Percentiles rank a stretch among this genome's conserved stretches.
Evolutionary conservation across 2,329 filamentous ascomycete species (phyloP).

Genomic region (Thelonectria rubi): DNA sequence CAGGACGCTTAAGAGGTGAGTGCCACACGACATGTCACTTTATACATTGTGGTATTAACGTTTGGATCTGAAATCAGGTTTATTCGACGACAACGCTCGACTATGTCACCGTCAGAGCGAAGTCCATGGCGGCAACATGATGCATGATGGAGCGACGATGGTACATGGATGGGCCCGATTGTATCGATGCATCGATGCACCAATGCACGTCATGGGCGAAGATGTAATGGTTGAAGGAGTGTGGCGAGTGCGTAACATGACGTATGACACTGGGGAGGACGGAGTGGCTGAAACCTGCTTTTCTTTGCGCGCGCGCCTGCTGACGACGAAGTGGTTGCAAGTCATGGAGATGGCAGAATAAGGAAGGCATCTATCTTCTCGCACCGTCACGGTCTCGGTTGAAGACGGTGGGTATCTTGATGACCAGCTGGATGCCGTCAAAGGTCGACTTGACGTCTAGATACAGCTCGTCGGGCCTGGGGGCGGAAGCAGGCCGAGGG

Average conservation of each 20-base stretch:
- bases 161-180: too few relatives aligned
- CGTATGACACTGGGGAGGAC: slow-evolving; percentile 27
- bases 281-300: too few relatives aligned
- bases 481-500: slow-evolving; percentile 48
- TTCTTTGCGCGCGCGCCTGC: neutral
- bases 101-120: slow-evolving; percentile 40
- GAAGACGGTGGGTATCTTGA: slow-evolving; percentile 66
- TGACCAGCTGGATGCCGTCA: slow-evolving; percentile 65
- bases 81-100: slow-evolving; percentile 14
- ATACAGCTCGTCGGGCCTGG: slow-evolving; percentile 63
- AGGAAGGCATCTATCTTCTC: neutral
- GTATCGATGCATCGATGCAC: slow-evolving; percentile 14
- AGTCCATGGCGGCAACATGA: slow-evolving; percentile 31
- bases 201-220: slow-evolving; percentile 41
- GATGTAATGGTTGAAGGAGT: slow-evolving; percentile 32
- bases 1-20: neutral
- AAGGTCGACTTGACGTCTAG: slow-evolving; percentile 66
- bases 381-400: slow-evolving; percentile 44
- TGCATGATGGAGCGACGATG: neutral
- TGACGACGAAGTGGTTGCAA: slow-evolving; percentile 7
- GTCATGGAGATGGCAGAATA: slow-evolving; percentile 18
- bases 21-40: neutral
- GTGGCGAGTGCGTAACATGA: slow-evolving; percentile 40
- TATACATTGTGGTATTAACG: neutral
- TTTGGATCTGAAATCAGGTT: slow-evolving; percentile 38